Evolutionary conservation across 495 filamentous ascomycete species (phyloP), one percentile per base, ranked within the genome.

Genomic region (Tuber umbilicatum): DNA sequence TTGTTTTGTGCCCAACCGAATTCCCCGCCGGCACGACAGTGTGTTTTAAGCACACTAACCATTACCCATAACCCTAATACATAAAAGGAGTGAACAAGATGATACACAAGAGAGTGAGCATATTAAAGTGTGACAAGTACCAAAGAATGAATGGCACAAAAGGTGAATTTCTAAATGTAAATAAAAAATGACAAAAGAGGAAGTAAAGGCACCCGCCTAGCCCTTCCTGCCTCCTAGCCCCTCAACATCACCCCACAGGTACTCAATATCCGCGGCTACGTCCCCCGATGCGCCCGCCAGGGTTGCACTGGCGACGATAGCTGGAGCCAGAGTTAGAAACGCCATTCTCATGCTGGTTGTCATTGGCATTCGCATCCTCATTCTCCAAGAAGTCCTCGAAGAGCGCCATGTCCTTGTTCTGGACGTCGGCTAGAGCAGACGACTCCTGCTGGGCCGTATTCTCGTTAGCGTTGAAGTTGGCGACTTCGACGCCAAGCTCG

Each of bases 391-490:
- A 73, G 73, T 82, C 81, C 64, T 82, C 81, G 73, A 81, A 81
- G 73, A 79, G 79, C 42, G 78, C 81, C 43, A 81, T 39, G 60
- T 80, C 81, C 17, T 82, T 73, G 71, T 81, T 79, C 75, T 81
- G 78, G 68, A 82, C 81, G 71, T 80, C 81, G 45, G 81, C 78
- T 50, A 82, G 45, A 1, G 81, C 81, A 7, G 81, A 78, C 31
- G 81, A 80, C 81, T 82, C 81, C 68, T 82, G 80, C 76, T 82
- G 78, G 23, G 81, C 78, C 5, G 72, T 78, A 81, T 82, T 82
- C 72, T 82, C 81, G 74, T 82, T 82, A 42, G 81, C 81, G 71
- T 82, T 82, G 78, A 82, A 82, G 81, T 82, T 82, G 70, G 81
- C 81, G 40, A 82, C 81, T 74, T 82, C 81, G 38, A 82, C 81